Conservation (phyloP, 768 basidiomycete species). For the Pleurotus sapidus region DNA sequence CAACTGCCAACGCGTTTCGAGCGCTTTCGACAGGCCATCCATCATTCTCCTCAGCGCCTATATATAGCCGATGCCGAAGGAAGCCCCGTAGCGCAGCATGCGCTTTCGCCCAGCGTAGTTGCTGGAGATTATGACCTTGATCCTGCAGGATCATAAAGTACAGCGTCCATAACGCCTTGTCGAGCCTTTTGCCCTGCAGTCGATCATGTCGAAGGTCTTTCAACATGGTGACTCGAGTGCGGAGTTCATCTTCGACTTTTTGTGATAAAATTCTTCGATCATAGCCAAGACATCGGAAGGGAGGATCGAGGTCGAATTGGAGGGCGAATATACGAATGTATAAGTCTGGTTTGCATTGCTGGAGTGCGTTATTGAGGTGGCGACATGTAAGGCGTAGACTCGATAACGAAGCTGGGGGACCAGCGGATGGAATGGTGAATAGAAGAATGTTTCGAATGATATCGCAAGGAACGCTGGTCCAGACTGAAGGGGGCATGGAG, state of each 20-base stretch:
- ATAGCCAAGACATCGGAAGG: conserved; percentile 33
- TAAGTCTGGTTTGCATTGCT: conserved; percentile 26
- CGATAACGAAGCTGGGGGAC: conserved; percentile 29
- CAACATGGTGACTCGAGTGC: conserved; percentile 41
- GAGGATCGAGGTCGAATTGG: conserved; percentile 47
- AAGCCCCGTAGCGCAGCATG: conserved; percentile 36
- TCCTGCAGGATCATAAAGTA: conserved; percentile 56
- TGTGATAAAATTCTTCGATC: conserved; percentile 16
- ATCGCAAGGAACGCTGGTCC: conserved; percentile 28
- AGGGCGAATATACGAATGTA: conserved; percentile 37
- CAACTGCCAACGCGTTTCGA: conserved; percentile 41
- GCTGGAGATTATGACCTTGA: conserved; percentile 46
- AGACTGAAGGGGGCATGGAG: neutral
- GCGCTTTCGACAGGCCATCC: conserved; percentile 51
- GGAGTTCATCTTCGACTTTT: conserved; percentile 42
- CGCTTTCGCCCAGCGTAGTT: conserved; percentile 41
- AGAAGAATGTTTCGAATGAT: conserved; percentile 32
- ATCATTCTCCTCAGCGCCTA: conserved; percentile 31
- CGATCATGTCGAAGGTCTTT: conserved; percentile 38
- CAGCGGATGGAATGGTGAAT: conserved; percentile 25
- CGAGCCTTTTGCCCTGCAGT: conserved; percentile 32
- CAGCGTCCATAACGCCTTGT: conserved; percentile 47
- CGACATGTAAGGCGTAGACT: conserved; percentile 31
- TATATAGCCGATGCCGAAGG: conserved; percentile 36
- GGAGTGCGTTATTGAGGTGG: conserved; percentile 22